Base-by-base conservation (phyloP, 345 rosid genomes). In the Turritis glabra region DNA sequence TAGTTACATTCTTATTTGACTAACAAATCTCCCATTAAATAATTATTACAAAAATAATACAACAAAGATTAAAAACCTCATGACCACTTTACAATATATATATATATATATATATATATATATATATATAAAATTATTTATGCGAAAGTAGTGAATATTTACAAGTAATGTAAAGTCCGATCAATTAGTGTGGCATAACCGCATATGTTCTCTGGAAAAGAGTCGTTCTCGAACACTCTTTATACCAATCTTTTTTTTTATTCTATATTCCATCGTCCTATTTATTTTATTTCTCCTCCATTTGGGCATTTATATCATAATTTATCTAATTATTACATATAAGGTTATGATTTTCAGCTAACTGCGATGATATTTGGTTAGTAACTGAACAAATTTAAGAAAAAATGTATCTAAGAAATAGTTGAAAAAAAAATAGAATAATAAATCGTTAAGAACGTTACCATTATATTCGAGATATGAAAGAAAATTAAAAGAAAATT, bases 131-230 rank as follows among this genome's bases (percentile, higher is more conserved):
- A 4, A 0, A 35, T 19, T 27, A 27, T n/a, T n/a, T n/a, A 27
- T 27, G 29, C 3, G 29, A 27, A 27, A 27, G 43, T 57, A 19
- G 22, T 8, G 41, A 32, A 57, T 58, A 58, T 61, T 15, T 44
- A 11, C 25, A 17, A 62, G n/a, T 17, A 41, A 41, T 15, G 47
- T 46, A 32, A 23, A 47, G 12, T 30, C 19, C 29, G 19, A 63
- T 19, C 5, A 37, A 65, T 30, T 47, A 19, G 4, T 65, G 18
- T 65, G 30, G 58, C 58, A 37, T 8, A 22, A 67, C 23, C 14
- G 48, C 23, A 67, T 35, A 67, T 15, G 48, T 67, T 51, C 71
- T 35, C 35, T n/a, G 1, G 35, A 19, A 51, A 50, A 67, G n/a
- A 51, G 23, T 30, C 3, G 35, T 51, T 23, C 23, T 48, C 46